These are phyloP conservation scores for Thalassiosira exigua DNA, from an alignment of 352 stramenopile genomes.

Conservation along the genomic window DNA sequence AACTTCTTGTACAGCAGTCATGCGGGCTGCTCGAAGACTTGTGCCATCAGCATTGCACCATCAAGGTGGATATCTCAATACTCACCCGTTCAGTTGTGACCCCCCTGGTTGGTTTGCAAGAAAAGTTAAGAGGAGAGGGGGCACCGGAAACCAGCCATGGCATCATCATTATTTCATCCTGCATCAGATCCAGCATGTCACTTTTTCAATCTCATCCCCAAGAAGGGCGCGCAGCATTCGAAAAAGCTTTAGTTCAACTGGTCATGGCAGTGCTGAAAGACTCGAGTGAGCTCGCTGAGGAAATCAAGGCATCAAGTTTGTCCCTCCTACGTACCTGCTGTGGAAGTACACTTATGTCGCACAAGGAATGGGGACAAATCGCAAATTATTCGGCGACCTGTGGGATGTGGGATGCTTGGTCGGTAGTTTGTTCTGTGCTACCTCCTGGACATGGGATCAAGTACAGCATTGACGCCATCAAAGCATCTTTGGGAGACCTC, in stretches of 20 bases:
- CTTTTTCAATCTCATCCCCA: slow-evolving; percentile 38
- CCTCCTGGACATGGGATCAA: slow-evolving; percentile 41
- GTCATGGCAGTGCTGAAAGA: slow-evolving; percentile 40
- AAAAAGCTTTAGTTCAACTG: slow-evolving; percentile 56
- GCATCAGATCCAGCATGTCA: slow-evolving; percentile 43
- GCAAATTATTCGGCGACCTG: slow-evolving; percentile 29
- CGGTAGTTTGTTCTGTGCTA: slow-evolving; percentile 41
- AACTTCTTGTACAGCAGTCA: slow-evolving; percentile 45
- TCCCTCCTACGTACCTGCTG: slow-evolving; percentile 43
- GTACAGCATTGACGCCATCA: slow-evolving; percentile 58
- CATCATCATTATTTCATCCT: slow-evolving; percentile 44
- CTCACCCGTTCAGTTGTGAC: slow-evolving; percentile 39
- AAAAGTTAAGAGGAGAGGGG: too few species aligned
- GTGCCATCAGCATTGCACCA: slow-evolving; percentile 23
- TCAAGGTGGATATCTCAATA: slow-evolving; percentile 26
- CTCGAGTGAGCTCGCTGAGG: slow-evolving; percentile 1
- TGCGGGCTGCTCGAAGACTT: slow-evolving; percentile 63
- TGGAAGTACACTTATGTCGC: slow-evolving; percentile 35
- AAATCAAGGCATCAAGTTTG: slow-evolving; percentile 38
- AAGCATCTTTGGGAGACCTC: slow-evolving; percentile 55
- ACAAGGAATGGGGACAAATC: slow-evolving; percentile 52
- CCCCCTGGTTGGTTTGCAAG: slow-evolving; percentile 50
- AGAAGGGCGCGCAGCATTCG: slow-evolving; percentile 30
- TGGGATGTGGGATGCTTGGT: slow-evolving; percentile 56
- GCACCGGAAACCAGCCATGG: slow-evolving; percentile 1